Percentiles rank a stretch among this genome's conserved stretches.
phyloP scores from a whole-genome alignment of 2,329 filamentous ascomycete species.

The Microcyclospora tardicrescens region DNA sequence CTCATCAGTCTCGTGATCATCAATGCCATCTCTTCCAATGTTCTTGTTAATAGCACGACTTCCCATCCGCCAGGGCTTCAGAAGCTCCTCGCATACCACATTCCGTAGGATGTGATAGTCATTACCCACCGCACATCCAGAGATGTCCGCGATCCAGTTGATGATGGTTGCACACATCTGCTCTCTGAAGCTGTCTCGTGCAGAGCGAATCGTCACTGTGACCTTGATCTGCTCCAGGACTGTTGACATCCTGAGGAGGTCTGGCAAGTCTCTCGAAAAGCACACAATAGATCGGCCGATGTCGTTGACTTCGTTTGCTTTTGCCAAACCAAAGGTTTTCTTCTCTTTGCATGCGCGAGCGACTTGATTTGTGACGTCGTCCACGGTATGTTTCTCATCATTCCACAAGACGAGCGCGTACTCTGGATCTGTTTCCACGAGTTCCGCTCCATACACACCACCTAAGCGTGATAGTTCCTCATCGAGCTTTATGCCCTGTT shows the following conservation, averaged over 20 bases:
- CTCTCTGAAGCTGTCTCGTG: slow-evolving; percentile 89
- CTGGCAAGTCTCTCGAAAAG: slow-evolving; percentile 57
- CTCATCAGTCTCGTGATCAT: slow-evolving; percentile 63
- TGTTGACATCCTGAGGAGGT: slow-evolving; percentile 63
- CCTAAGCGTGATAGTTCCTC: slow-evolving; percentile 63
- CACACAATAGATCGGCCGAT: slow-evolving; percentile 76
- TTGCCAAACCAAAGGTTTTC: slow-evolving; percentile 52
- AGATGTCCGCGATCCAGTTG: slow-evolving; percentile 89
- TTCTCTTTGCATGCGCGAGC: slow-evolving; percentile 72
- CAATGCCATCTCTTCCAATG: slow-evolving; percentile 65
- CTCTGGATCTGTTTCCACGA: slow-evolving; percentile 52
- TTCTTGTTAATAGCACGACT: slow-evolving; percentile 69
- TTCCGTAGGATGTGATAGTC: slow-evolving; percentile 68
- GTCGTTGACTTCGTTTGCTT: slow-evolving; percentile 79
- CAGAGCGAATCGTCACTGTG: slow-evolving; percentile 85
- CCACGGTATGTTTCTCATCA: slow-evolving; percentile 93
- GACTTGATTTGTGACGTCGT: slow-evolving; percentile 81
- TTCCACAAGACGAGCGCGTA: slow-evolving; percentile 90
- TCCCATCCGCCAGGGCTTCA: slow-evolving; percentile 75
- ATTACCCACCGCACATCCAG: slow-evolving; percentile 70
- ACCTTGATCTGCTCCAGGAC: slow-evolving; percentile 92
- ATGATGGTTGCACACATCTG: slow-evolving; percentile 98
- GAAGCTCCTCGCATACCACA: slow-evolving; percentile 79
- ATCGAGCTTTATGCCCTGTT: slow-evolving; percentile 67
- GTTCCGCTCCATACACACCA: slow-evolving; percentile 53